Evolutionary conservation across 2,329 filamentous ascomycete species (phyloP).

Genomic region (Cordyceps tenuipes): DNA sequence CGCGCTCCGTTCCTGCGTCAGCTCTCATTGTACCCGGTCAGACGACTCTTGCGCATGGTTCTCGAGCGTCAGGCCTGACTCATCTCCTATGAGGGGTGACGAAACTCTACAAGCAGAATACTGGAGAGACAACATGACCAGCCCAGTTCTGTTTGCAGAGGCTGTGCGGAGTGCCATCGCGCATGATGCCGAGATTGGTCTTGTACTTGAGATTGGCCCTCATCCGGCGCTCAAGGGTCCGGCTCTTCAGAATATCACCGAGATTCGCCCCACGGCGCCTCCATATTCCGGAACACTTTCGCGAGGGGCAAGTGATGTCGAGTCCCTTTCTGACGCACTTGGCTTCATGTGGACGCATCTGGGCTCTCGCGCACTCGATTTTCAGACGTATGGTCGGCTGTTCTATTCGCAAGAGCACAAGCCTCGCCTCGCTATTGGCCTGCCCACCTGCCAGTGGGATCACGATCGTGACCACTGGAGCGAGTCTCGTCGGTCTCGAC

Average conservation of each 20-base stretch:
- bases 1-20: neutral
- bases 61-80: neutral
- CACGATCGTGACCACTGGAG: neutral
- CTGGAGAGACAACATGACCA: conserved; percentile 13
- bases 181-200: neutral
- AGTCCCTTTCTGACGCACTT: conserved; percentile 16
- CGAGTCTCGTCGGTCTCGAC: neutral
- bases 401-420: neutral
- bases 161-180: conserved; percentile 1
- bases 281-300: neutral
- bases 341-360: conserved; percentile 7
- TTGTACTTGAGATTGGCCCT: conserved; percentile 13
- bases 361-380: neutral
- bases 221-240: conserved; percentile 28
- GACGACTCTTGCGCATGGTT: neutral
- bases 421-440: neutral
- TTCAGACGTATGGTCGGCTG: neutral
- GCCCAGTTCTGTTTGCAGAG: conserved; percentile 6
- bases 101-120: neutral
- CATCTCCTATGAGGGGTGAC: neutral
- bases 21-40: neutral
- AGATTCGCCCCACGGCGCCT: neutral
- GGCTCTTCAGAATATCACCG: conserved; percentile 20
- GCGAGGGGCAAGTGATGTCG: neutral
- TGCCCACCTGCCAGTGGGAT: neutral